A percentile compares a stretch with the other conserved stretches of the same genome.
Conservation (phyloP, 306 rosid genomes). For the Nissolia schottii region DNA sequence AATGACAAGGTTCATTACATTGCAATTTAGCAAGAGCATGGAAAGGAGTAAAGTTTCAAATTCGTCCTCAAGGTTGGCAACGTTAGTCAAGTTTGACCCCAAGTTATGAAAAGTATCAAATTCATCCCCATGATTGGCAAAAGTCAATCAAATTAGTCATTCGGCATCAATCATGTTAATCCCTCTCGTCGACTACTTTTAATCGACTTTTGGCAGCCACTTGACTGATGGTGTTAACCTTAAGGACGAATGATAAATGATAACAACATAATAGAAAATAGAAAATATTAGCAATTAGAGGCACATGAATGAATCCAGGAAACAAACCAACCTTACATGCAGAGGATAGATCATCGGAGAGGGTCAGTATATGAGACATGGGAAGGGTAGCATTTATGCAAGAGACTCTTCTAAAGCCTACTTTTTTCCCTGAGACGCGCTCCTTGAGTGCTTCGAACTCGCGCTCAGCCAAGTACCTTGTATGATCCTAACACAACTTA, state of each 20-base stretch:
- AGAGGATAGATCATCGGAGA: conserved; percentile 61
- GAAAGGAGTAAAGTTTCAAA: too few relatives aligned
- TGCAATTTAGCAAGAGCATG: neutral
- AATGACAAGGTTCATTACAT: neutral
- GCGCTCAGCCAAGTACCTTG: conserved; percentile 68
- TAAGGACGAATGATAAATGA: too few relatives aligned
- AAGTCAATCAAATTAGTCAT: too few relatives aligned
- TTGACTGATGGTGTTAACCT: too few relatives aligned
- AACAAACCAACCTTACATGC: conserved; percentile 80
- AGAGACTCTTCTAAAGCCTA: conserved; percentile 61
- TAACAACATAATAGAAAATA: neutral
- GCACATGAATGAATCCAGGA: neutral
- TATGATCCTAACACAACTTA: conserved; percentile 88
- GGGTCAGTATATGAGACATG: conserved; percentile 34
- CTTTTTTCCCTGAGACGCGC: conserved; percentile 69
- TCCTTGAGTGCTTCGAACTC: conserved; percentile 88
- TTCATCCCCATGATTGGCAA: too few relatives aligned
- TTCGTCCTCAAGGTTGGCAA: too few relatives aligned
- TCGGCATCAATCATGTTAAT: too few relatives aligned
- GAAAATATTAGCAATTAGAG: neutral
- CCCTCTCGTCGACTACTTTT: too few relatives aligned
- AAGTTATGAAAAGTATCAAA: too few relatives aligned
- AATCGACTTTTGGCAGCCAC: too few relatives aligned
- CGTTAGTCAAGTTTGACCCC: too few relatives aligned
- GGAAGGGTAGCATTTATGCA: conserved; percentile 87